Evolutionary conservation across 305 asterid species (phyloP).

Genomic region (Solanum hybrid): DNA sequence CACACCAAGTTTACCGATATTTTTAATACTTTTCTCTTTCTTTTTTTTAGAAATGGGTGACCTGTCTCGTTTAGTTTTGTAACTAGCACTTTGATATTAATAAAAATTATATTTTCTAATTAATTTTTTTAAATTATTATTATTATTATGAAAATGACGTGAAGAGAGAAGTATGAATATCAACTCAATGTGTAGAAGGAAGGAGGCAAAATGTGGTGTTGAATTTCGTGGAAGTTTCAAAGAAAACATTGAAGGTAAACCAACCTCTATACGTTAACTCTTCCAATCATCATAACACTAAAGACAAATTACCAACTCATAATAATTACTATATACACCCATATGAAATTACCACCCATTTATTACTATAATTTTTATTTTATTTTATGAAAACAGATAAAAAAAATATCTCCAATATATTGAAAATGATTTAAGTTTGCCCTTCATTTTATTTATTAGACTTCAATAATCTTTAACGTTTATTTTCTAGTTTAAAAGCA

Average conservation of each 20-base stretch:
- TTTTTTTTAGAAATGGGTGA: not conserved
- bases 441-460: too few relatives aligned
- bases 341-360: not conserved
- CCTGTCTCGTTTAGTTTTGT: not conserved
- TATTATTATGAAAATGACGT: not conserved
- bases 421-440: not conserved
- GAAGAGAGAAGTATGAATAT: not conserved
- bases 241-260: not conserved
- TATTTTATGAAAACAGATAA: not conserved
- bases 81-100: not conserved
- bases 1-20: too few relatives aligned
- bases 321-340: not conserved
- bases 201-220: not conserved
- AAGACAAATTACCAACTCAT: not conserved
- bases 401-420: not conserved
- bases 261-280: not conserved
- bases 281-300: not conserved
- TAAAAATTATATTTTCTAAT: too few relatives aligned
- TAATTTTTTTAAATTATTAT: too few relatives aligned
- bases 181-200: not conserved
- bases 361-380: too few relatives aligned
- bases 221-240: constrained; percentile 6
- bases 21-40: not conserved
- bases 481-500: not conserved
- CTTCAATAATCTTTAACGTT: not conserved